Percentiles rank a stretch among this genome's conserved stretches.
These are phyloP conservation scores for Calamus simplicifolius DNA, from an alignment of 176 grass and related monocot species.

Conservation along the genomic window DNA sequence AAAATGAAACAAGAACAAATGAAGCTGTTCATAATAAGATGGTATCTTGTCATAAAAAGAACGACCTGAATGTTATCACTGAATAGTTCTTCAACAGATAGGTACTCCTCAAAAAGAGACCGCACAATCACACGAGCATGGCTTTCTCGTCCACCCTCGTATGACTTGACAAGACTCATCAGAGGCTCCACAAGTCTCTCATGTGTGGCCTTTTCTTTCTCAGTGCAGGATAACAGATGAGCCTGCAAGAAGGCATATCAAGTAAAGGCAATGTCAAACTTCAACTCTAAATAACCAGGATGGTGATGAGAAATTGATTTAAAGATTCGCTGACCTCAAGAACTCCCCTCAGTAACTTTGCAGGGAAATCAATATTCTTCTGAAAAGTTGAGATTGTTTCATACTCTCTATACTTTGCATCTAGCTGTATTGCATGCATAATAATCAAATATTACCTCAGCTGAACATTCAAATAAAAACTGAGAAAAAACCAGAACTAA, in stretches of 20 bases:
- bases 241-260: conserved; percentile 30
- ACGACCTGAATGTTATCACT: conserved; percentile 80
- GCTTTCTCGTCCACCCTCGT: conserved; percentile 98
- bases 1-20: not conserved
- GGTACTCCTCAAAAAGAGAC: conserved; percentile 92
- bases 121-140: conserved; percentile 83
- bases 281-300: not conserved
- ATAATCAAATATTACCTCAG: conserved; percentile 27
- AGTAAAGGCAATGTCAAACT: conserved; percentile 23
- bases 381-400: conserved; percentile 50
- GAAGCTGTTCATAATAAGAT: not conserved
- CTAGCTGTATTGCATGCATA: conserved; percentile 47
- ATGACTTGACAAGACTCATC: conserved; percentile 79
- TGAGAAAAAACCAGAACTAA: conserved; percentile 9
- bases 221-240: conserved; percentile 72
- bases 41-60: not conserved
- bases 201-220: conserved; percentile 79
- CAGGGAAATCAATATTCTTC: conserved; percentile 83
- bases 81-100: conserved; percentile 92
- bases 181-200: conserved; percentile 96
- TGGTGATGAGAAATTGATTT: not conserved
- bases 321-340: conserved; percentile 61
- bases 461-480: conserved; percentile 4
- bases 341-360: conserved; percentile 79
- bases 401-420: conserved; percentile 86